Evolutionary conservation across 805 yeast species (phyloP).

Genomic region (Clavispora asparagi): DNA sequence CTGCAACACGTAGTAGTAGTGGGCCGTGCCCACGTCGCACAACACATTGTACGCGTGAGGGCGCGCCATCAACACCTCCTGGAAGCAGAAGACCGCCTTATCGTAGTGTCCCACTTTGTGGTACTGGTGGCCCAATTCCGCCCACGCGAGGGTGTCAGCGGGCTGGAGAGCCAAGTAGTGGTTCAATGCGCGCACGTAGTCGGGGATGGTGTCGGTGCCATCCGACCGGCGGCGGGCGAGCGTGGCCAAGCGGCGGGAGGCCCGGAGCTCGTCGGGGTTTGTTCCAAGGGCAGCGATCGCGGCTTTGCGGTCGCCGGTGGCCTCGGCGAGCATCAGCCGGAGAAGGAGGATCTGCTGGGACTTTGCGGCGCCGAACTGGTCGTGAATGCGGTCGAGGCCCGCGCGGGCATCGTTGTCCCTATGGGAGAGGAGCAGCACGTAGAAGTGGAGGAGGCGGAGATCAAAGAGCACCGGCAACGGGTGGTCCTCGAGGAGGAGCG

Average conservation of each 20-base stretch:
- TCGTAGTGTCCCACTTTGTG: slow-evolving; percentile 54
- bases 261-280: slow-evolving; percentile 30
- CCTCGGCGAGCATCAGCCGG: slow-evolving; percentile 52
- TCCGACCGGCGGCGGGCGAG: slow-evolving; percentile 23
- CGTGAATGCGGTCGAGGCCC: slow-evolving; percentile 58
- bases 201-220: no score
- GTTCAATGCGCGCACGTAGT: slow-evolving; percentile 51
- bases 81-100: slow-evolving; percentile 59
- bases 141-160: slow-evolving; percentile 72
- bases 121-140: slow-evolving; percentile 70
- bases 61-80: slow-evolving; percentile 62
- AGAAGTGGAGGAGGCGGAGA: slow-evolving; percentile 68
- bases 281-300: slow-evolving; percentile 25
- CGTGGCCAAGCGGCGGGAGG: slow-evolving; percentile 34
- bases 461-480: slow-evolving; percentile 26
- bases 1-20: slow-evolving; percentile 29
- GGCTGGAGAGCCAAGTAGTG: slow-evolving; percentile 62
- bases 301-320: slow-evolving; percentile 35
- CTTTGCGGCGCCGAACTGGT: slow-evolving; percentile 54
- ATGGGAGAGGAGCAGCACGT: slow-evolving; percentile 52
- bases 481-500: slow-evolving; percentile 30
- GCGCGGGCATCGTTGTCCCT: slow-evolving; percentile 69
- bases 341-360: slow-evolving; percentile 55
- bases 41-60: slow-evolving; percentile 69
- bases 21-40: slow-evolving; percentile 51